Base-by-base conservation (phyloP, 495 filamentous ascomycete genomes). In the Xylaria palmicola region DNA sequence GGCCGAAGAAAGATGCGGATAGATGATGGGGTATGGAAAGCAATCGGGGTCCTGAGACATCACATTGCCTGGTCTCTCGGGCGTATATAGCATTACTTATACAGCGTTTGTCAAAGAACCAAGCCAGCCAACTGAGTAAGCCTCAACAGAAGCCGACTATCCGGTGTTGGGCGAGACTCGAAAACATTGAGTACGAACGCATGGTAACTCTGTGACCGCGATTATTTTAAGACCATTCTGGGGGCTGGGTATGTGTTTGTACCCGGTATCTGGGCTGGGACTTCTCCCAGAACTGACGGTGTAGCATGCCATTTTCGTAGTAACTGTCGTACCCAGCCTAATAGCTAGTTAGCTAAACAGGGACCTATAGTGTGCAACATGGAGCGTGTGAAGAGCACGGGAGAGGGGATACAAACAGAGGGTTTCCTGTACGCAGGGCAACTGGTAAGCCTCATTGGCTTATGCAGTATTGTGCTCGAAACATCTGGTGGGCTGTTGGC, bases 401-500 rank as follows among this genome's bases (percentile, higher is more conserved):
- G 29, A 34, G 36, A 41, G 60, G 59, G 65, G 49, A 51, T 41
- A 70, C 65, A 71, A 66, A 66, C 66, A 60, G 29, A 64, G 41
- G 32, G 30, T 22, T 32, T 41, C 62, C 37, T 40, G 54, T 44
- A 40, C 60, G 64, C 68, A 45, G 37, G 53, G 60, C 40, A 59
- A 34, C 12, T 27, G 27, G 32, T 17, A 1, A 20, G 37, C 43
- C 44, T 43, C 29, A 48, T 51, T 59, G 36, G 22, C 17, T 26
- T 17, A 29, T 27, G 20, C 56, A 37, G 30, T 9, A 26, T 43
- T 9, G 9, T 51, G 43, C 55, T 63, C 39, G 63, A 58, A 40
- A 49, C 45, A 27, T 37, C 26, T 43, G 17, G n/a, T 13, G 34
- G 20, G 44, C 49, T 41, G 19, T 6, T 49, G 34, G 63, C 62